Base-by-base conservation (phyloP, 1,139 yeast genomes). In the Lodderomyces elongisporus region DNA sequence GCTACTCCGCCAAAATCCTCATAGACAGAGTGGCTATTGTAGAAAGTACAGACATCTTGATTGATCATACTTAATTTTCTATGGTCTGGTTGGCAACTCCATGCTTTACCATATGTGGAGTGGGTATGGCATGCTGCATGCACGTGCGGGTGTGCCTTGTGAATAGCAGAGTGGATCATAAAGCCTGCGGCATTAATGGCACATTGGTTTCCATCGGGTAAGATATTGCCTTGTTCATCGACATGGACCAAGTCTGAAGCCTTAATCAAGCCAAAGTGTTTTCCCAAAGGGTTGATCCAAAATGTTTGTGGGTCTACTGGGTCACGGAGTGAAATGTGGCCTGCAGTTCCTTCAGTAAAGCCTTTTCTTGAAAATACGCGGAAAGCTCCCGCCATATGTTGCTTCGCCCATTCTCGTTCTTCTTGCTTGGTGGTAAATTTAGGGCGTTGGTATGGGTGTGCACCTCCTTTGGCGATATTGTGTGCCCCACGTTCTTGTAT, bases 81-180 rank as follows among this genome's bases (percentile, higher is more conserved):
- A 16, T 88, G 91, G 8, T n/a, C 14, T 10, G 26, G 26, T 49
- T 83, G 78, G 0, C 83, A 66, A 8, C 85, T 74, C 58, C 76
- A 84, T 0, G 94, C 83, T 51, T 81, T 81, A 33, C 94, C 94
- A 50, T 76, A 72, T 22, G 70, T 61, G 3, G 89, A 79, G 48
- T 84, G 94, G 6, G 88, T 72, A 54, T 84, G 94, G 51, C 91
- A 81, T 2, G 93, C 93, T 15, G 93, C 91, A 46, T 77, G 65
- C 14, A 84, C 80, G 45, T 84, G 89, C 2, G 89, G 91, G 40
- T 93, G 70, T 5, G 85, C 83, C 50, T 69, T 70, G 60, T 84
- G 94, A 24, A 84, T 54, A 13, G 85, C 88, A 1, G 84, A 75
- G 49, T 84, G 94, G 56, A 84, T 84, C 40, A 78, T 75, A 61